phyloP scores from a whole-genome alignment of 805 yeast genomes.

The Saccharomycopsis amapae region DNA sequence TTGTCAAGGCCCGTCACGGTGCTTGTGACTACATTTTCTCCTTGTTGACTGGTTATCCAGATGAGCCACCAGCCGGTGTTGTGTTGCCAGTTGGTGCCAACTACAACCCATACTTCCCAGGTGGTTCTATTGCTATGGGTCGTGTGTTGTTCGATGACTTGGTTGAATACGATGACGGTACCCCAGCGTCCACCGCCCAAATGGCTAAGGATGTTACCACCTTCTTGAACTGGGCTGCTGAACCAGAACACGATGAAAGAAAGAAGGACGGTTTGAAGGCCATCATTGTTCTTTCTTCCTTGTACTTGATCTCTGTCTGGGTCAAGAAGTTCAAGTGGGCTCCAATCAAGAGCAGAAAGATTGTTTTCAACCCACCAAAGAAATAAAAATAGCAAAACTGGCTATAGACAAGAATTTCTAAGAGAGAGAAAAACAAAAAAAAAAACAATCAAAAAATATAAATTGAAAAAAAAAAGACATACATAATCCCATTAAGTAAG shows the following conservation, averaged over 20 bases:
- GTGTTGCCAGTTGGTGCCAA: slow-evolving; percentile 86
- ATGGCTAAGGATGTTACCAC: slow-evolving; percentile 98
- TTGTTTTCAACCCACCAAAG: slow-evolving; percentile 88
- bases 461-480: too few species aligned
- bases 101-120: slow-evolving; percentile 99
- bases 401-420: too few species aligned
- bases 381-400: slow-evolving; percentile 35
- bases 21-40: slow-evolving; percentile 93
- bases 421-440: too few species aligned
- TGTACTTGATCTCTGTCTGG: slow-evolving; percentile 79
- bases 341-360: slow-evolving; percentile 89
- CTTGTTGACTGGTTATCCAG: slow-evolving; percentile 96
- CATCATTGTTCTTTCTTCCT: slow-evolving; percentile 64
- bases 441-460: too few species aligned
- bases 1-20: slow-evolving; percentile 98
- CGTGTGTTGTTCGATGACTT: slow-evolving; percentile 95
- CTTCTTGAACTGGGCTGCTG: slow-evolving; percentile 97
- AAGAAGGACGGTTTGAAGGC: slow-evolving; percentile 96
- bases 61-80: slow-evolving; percentile 98
- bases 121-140: slow-evolving; percentile 99
- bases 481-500: too few species aligned
- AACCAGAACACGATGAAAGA: slow-evolving; percentile 98
- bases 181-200: slow-evolving; percentile 96
- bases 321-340: slow-evolving; percentile 98
- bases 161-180: slow-evolving; percentile 98